phyloP scores from a whole-genome alignment of 2,329 filamentous ascomycete genomes.

The Teratosphaeriaceae sp. region DNA sequence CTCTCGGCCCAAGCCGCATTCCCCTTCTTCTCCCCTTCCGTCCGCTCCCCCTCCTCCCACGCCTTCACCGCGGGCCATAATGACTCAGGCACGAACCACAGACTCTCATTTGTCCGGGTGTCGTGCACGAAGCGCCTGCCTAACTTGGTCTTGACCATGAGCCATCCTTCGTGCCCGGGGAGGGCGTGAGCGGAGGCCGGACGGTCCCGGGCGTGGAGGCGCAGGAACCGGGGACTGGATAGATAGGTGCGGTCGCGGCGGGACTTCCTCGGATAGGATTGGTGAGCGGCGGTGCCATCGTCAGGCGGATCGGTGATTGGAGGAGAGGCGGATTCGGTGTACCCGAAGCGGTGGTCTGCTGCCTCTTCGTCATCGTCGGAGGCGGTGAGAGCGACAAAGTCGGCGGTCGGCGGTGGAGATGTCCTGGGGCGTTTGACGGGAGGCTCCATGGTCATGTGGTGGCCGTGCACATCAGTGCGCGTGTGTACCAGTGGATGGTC shows the following conservation, averaged over 20 bases:
- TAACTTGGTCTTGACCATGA: slow-evolving; percentile 87
- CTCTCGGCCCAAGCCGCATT: slow-evolving; percentile 28
- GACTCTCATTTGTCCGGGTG: slow-evolving; percentile 74
- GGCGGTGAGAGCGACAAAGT: slow-evolving; percentile 25
- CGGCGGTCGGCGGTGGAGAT: slow-evolving; percentile 14
- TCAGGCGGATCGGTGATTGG: too few species aligned
- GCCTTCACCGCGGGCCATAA: slow-evolving; percentile 67
- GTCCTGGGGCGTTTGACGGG: slow-evolving; percentile 20
- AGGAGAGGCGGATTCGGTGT: too few species aligned
- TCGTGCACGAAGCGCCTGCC: slow-evolving; percentile 89
- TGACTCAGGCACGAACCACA: slow-evolving; percentile 90
- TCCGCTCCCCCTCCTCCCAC: slow-evolving; percentile 66
- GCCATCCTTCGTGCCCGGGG: slow-evolving; percentile 77
- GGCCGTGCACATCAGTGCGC: too few species aligned
- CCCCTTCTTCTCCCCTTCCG: slow-evolving; percentile 47
- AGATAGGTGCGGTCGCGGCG: too few species aligned
- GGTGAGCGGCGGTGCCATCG: too few species aligned
- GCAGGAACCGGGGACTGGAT: too few species aligned
- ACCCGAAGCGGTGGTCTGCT: slow-evolving; percentile 8
- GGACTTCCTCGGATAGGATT: too few species aligned
- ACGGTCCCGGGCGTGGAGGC: slow-evolving; percentile 53
- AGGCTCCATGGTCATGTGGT: slow-evolving; percentile 14
- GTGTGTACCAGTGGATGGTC: not conserved
- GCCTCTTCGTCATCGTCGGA: slow-evolving; percentile 16
- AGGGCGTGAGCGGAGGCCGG: slow-evolving; percentile 75